Evolutionary conservation across 1,284 basidiomycete genomes (phyloP), one percentile per base, ranked within the genome.

Genomic region (Apiotrichum gracile): DNA sequence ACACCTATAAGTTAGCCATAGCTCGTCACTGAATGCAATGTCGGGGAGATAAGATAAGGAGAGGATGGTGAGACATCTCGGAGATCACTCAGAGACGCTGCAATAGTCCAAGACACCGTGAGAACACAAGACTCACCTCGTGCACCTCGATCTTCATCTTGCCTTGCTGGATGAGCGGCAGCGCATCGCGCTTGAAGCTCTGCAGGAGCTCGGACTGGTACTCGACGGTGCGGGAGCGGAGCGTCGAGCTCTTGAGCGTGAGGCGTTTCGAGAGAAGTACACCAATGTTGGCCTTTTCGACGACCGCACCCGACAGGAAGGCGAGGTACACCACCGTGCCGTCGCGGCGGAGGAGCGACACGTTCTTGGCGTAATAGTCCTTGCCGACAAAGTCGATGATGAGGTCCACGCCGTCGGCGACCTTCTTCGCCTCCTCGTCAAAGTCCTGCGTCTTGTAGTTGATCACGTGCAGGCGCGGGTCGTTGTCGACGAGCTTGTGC

Each of bases 221-320:
- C 57, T 82, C 80, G 27, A 80, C 68, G n/a, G 82, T 81, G 46
- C 91, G 83, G 22, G 86, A 85, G 35, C 92, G 84, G 38, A 97
- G 78, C 0, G 91, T 96, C 14, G 88, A 88, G 22, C 92, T 93
- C 73, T 92, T 85, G 51, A 98, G 85, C 13, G 85, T 83, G 52
- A 97, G 80, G 9, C 93, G 85, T 78, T 97, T 97, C 76, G 79
- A 85, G 19, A 77, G 63, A 50, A 93, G 75, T 10, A 83, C 84
- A 2, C 67, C 73, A 27, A 96, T 75, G 70, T 87, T 81, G 27
- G 67, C 64, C n/a, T 80, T 79, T 27, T 82, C 74, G 27, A 90
- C 81, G 42, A 80, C 79, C 22, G 79, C 72, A 24, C 92, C 93
- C 82, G 72, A 75, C 55, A 70, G 60, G 62, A 71, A 62, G 24